These are phyloP conservation scores for Colletotrichum sp. DNA, from an alignment of 2,329 filamentous ascomycete genomes.

Conservation along the genomic window DNA sequence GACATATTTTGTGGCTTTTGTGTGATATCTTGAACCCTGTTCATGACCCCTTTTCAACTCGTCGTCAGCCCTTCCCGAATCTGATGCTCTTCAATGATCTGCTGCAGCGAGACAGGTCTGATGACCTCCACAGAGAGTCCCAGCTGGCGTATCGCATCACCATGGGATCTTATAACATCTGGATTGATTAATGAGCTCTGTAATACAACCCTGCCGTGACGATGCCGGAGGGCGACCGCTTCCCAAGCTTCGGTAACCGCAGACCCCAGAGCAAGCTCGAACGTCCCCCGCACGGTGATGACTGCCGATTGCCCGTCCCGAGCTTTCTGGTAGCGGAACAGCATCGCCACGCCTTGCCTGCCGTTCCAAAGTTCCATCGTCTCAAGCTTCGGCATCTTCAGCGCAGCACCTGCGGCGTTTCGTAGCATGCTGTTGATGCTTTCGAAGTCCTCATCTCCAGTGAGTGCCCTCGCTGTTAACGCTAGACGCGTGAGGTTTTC, in stretches of 20 bases:
- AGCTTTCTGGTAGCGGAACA: conserved; percentile 27
- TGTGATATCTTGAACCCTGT: too few species aligned
- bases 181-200: conserved; percentile 22
- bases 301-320: conserved; percentile 21
- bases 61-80: background rate
- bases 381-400: conserved; percentile 32
- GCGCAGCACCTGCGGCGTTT: conserved; percentile 27
- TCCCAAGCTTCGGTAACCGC: conserved; percentile 28
- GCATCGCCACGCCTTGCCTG: conserved; percentile 25
- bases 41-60: background rate
- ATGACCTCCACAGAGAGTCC: conserved; percentile 23
- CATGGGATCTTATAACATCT: conserved; percentile 22
- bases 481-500: conserved; percentile 32
- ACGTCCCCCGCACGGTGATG: conserved; percentile 29
- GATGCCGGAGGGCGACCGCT: conserved; percentile 23
- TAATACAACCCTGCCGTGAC: conserved; percentile 18
- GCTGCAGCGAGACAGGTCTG: background rate
- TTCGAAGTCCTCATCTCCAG: conserved; percentile 16
- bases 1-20: too few species aligned
- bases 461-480: conserved; percentile 34
- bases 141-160: conserved; percentile 28
- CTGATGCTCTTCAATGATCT: background rate
- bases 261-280: conserved; percentile 19
- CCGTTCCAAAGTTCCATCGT: conserved; percentile 39
- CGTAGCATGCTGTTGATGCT: conserved; percentile 31